Evolutionary conservation across 1,139 yeast genomes (phyloP), one percentile per base, ranked within the genome.

Genomic region (Diutina siamensis): DNA sequence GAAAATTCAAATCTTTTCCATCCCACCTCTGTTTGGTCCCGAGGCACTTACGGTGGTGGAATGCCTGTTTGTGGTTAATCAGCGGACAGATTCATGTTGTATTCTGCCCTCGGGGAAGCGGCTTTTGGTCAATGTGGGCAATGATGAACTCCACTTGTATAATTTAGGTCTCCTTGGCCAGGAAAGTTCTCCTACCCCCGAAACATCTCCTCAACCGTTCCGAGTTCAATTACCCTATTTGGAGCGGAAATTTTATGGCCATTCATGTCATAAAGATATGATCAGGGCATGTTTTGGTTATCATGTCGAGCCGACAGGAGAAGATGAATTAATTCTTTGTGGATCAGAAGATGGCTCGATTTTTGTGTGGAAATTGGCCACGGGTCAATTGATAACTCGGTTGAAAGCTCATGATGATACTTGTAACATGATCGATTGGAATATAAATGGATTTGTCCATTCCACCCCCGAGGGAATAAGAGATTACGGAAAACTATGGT

Each of bases 291-390:
- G 88, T 52, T 83, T 88, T 59, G 95, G 95, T 0, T 70, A 70
- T 51, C 58, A 65, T 45, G 60, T 59, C 45, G 57, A 59, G 27
- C 56, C 55, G 1, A 51, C 74, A 3, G 68, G 68, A 33, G 72
- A 77, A 49, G 94, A 83, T 55, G 81, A 80, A 51, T 65, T 86
- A 45, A 76, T 87, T 0, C 65, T 84, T 17, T 79, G 89, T 53
- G 97, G 97, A 1, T 80, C 94, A 44, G 94, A 84, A 55, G 94
- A 86, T 57, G 88, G 92, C 0, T 71, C 74, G 49, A 73, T 87
- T 3, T 87, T 81, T 60, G 67, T 88, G 5, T 88, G 96, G 95
- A 86, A 85, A 55, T 69, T 83, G 36, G 72, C 73, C 46, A 79
- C 81, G 20, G 92, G 94, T 4, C 80, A 82, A 49, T 68, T 87